Evolutionary conservation across 345 rosid species (phyloP).

Genomic region (Reutealis trisperma): DNA sequence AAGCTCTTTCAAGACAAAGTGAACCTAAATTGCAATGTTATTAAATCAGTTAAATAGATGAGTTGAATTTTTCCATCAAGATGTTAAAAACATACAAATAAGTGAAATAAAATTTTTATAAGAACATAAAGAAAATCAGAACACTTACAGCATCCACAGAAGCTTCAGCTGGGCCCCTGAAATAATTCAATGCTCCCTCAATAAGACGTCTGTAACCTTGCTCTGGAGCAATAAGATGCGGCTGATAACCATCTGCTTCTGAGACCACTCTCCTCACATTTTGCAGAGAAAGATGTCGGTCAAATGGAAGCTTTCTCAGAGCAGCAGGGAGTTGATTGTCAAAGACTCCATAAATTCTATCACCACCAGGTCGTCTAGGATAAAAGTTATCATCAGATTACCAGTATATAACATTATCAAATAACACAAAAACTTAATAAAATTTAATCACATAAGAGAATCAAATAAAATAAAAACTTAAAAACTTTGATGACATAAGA

Average conservation of each 20-base stretch:
- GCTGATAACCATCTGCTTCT: conserved; percentile 48
- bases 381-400: neutral
- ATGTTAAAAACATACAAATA: neutral
- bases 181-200: conserved; percentile 35
- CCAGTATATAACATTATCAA: too few species aligned
- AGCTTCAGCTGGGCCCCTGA: conserved; percentile 45
- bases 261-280: conserved; percentile 42
- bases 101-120: neutral
- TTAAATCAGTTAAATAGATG: conserved; percentile 1
- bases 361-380: conserved; percentile 43
- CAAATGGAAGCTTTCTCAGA: conserved; percentile 46
- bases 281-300: conserved; percentile 40
- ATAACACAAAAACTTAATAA: too few species aligned
- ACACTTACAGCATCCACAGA: conserved; percentile 41
- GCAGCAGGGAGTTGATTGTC: conserved; percentile 51
- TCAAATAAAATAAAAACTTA: too few species aligned
- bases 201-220: conserved; percentile 45
- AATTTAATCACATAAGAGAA: too few species aligned
- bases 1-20: conserved; percentile 42
- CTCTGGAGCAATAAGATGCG: conserved; percentile 46
- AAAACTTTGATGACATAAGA: neutral
- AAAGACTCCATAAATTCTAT: conserved; percentile 45
- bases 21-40: conserved; percentile 29
- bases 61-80: neutral
- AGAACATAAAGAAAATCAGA: neutral